Percentiles rank a stretch among this genome's conserved stretches.
These are phyloP conservation scores for Leccinum ponderosum DNA, from an alignment of 1,284 basidiomycete species.

Conservation along the genomic window DNA sequence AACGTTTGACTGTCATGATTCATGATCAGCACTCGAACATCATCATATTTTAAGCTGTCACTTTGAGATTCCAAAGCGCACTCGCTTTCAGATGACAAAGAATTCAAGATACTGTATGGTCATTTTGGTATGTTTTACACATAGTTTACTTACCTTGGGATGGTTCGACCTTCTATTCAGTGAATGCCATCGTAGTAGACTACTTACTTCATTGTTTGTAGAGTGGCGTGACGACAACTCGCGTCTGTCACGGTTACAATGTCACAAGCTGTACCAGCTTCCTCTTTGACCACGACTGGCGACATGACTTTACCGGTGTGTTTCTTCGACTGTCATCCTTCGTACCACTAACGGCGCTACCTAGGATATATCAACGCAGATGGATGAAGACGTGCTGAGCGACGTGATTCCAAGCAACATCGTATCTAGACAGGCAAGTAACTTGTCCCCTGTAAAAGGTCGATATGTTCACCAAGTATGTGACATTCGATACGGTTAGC, in stretches of 20 bases:
- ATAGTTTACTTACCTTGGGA: no score
- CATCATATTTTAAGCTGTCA: not conserved
- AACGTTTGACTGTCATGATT: not conserved
- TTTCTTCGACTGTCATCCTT: conserved; percentile 1
- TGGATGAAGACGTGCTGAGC: conserved; percentile 78
- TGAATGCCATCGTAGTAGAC: no score
- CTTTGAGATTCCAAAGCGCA: not conserved
- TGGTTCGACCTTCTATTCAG: no score
- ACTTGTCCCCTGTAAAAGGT: not conserved
- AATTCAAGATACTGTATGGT: not conserved
- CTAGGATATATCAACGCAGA: conserved; percentile 21
- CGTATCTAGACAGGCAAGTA: conserved; percentile 71
- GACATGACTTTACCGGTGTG: conserved; percentile 22
- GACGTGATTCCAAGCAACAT: conserved; percentile 83
- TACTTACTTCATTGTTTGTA: no score
- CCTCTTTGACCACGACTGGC: conserved; percentile 20
- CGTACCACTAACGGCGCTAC: not conserved
- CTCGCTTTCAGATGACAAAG: not conserved
- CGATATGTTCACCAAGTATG: conserved; percentile 14
- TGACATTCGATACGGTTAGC: conserved; percentile 38
- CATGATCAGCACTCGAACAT: not conserved
- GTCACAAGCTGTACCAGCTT: conserved; percentile 11
- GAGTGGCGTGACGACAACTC: conserved; percentile 13
- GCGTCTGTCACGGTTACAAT: conserved; percentile 21
- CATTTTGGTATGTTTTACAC: not conserved